phyloP scores from a whole-genome alignment of 2,329 filamentous ascomycete genomes.

The Plectosphaerella plurivora region DNA sequence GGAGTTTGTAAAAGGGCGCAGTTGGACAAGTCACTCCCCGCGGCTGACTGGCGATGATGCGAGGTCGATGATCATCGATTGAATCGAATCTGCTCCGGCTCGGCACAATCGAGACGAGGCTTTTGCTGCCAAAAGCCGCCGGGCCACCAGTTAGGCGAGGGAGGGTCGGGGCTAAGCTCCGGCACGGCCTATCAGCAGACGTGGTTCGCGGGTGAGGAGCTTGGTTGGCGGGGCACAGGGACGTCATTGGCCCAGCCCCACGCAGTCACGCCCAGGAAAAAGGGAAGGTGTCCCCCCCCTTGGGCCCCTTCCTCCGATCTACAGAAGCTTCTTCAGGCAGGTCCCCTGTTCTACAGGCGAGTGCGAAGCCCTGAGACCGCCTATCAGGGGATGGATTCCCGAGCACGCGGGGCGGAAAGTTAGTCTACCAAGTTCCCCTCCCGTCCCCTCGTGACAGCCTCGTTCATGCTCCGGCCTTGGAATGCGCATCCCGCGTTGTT shows the following conservation, averaged over 20 bases:
- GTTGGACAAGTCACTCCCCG: background rate
- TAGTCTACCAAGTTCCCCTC: background rate
- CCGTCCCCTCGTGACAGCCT: background rate
- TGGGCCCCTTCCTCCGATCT: background rate
- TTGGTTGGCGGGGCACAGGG: background rate
- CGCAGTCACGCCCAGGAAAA: too few species aligned
- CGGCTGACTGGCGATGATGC: background rate
- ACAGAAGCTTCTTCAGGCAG: background rate
- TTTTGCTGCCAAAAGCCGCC: background rate
- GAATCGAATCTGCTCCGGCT: too few species aligned
- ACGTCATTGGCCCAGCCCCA: background rate
- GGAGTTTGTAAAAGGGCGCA: background rate
- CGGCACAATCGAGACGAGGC: background rate
- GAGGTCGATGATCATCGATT: background rate
- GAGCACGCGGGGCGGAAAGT: too few species aligned
- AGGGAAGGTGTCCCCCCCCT: too few species aligned
- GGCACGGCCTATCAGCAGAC: background rate
- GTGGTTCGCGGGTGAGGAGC: too few species aligned
- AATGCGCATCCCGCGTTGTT: conserved; percentile 2
- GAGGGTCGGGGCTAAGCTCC: background rate
- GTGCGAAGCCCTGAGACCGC: too few species aligned
- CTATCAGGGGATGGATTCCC: too few species aligned
- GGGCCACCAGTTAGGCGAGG: too few species aligned
- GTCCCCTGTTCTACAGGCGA: background rate
- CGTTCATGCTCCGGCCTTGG: background rate